Base-by-base conservation (phyloP, 192 early-diverging fungal genomes). In the Umbelopsis isabellina region DNA sequence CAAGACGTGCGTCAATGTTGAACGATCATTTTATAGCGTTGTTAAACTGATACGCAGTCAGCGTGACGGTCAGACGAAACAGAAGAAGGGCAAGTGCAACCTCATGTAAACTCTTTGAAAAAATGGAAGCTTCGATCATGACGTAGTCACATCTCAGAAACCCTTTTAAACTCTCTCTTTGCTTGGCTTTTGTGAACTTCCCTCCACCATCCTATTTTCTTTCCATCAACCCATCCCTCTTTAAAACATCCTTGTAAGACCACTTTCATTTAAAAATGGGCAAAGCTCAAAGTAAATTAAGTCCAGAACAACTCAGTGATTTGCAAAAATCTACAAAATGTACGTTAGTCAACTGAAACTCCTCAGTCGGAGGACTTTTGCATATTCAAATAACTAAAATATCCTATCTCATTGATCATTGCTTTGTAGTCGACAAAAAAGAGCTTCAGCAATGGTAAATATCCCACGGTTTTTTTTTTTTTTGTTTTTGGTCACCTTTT, bases 1-100 rank as follows among this genome's bases (percentile, higher is more conserved):
- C 65, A 95, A 95, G 82, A 95, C 91, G 13, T 90, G 91, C 75
- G 84, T 95, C 72, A 98, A 98, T 51, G 95, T 98, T 7, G 96
- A 98, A 67, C 86, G 89, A 82, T 90, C 91, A 16, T 96, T 94
- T 69, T 93, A 92, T 71, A 88, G 83, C 47, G 91, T 93, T 5
- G 93, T 94, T 18, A 85, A 92, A 33, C 89, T 92, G 89, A 92
- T 96, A 16, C 55, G 55, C 25, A 35, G 55, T 25, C 55, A 61
- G 30, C 55, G 55, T 35, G 55, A 35, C 55, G 55, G 55, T 35
- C 27, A 61, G 55, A 61, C 10, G 55, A 61, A 61, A 35, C 55
- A 61, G 33, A 61, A 61, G 55, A 61, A 61, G 55, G 33, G 33
- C 55, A 61, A 61, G 55, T 61, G 55, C 55, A 61, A 4, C 30